These are phyloP conservation scores for Coemansia sp. DNA, from an alignment of 192 early-diverging fungal genomes.

Conservation along the genomic window DNA sequence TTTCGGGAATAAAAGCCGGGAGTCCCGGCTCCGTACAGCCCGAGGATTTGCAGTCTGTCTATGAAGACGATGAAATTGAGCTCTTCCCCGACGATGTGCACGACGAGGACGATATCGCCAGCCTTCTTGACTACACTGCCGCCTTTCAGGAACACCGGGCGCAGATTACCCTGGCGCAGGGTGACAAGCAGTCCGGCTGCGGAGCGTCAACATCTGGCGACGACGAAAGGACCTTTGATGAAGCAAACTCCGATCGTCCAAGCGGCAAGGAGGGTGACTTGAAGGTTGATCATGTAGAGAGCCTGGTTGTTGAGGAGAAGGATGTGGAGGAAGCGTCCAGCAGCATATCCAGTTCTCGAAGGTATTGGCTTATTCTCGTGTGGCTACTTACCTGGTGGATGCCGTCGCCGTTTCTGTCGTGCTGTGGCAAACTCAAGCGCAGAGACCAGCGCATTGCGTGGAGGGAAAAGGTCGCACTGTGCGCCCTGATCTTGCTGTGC, in stretches of 20 bases:
- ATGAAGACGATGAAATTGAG: slow-evolving; percentile 46
- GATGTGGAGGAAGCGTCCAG: slow-evolving; percentile 55
- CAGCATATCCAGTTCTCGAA: slow-evolving; percentile 38
- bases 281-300: slow-evolving; percentile 36
- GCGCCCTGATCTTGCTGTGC: slow-evolving; percentile 75
- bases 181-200: slow-evolving; percentile 14
- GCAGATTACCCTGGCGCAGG: slow-evolving; percentile 19
- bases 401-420: slow-evolving; percentile 68
- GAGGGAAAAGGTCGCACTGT: slow-evolving; percentile 95
- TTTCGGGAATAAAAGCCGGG: slow-evolving; percentile 46
- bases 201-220: slow-evolving; percentile 27
- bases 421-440: slow-evolving; percentile 75
- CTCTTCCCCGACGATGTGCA: slow-evolving; percentile 41
- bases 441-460: slow-evolving; percentile 86
- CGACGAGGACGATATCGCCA: slow-evolving; percentile 46
- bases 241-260: slow-evolving; percentile 21
- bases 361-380: slow-evolving; percentile 83
- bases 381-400: slow-evolving; percentile 75
- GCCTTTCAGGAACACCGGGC: slow-evolving; percentile 47
- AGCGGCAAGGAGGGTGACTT: slow-evolving; percentile 41
- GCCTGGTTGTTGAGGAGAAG: slow-evolving; percentile 54
- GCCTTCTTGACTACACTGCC: slow-evolving; percentile 46
- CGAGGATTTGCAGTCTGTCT: slow-evolving; percentile 55
- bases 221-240: slow-evolving; percentile 50
- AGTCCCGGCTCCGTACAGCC: slow-evolving; percentile 16